Base-by-base conservation (phyloP, 805 yeast genomes). In the Wickerhamiella allomyrinae region DNA sequence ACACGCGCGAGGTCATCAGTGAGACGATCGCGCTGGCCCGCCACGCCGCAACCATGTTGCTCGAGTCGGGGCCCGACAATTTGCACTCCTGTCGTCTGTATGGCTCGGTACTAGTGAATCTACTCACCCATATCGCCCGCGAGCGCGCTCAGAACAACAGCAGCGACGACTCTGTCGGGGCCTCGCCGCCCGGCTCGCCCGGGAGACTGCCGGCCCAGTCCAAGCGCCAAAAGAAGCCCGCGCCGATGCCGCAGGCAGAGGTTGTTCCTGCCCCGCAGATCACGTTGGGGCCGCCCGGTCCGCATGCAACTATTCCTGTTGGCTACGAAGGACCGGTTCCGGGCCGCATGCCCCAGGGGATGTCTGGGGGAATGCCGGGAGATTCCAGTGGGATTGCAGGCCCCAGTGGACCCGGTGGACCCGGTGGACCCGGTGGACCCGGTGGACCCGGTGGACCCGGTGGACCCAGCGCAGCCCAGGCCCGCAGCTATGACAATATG, bases 61-160 rank as follows among this genome's bases (percentile, higher is more conserved):
- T 40, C 15, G 23, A 25, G 4, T 37, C 34, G 13, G 42, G 42
- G 7, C 42, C 42, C n/a, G 42, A 40, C 19, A 31, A 15, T 8
- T 25, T 29, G 22, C 42, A 37, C 23, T 25, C 31, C 10, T 25
- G 27, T 29, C 23, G 41, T 13, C 41, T 37, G 25, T 42, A 42
- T 27, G 56, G 57, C 13, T 44, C 53, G 1, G 52, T 55, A 54
- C 61, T 84, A 51, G 70, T 80, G 76, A 82, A 76, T 51, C 63
- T 84, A 34, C 80, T 85, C 48, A 42, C 33, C 23, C 42, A 40
- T 37, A 7, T 40, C 24, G 20, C 41, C 13, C 19, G 19, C 11
- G 41, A 39, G 14, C 11, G 31, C 4, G 24, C 17, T 7, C 39
- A 11, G 39, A 19, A 14, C 21, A n/a, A 21, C 23, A 19, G 20